phyloP scores from a whole-genome alignment of 148 eudicot genomes.

The Silene latifolia region DNA sequence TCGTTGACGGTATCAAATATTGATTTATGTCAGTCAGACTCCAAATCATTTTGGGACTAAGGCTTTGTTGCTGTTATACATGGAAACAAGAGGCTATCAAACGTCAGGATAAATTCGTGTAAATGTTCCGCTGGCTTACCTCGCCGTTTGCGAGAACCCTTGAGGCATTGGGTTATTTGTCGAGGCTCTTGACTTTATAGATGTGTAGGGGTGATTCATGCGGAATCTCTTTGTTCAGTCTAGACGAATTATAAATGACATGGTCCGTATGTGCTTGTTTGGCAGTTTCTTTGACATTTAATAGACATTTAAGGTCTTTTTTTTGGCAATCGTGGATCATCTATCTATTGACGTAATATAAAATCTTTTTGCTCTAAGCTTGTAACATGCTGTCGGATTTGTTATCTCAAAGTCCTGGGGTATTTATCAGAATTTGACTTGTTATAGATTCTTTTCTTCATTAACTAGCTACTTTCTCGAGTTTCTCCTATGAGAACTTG shows the following conservation, averaged over 20 bases:
- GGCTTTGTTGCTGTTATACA: too few relatives aligned
- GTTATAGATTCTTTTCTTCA: background rate
- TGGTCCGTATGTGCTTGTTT: too few relatives aligned
- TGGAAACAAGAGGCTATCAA: too few relatives aligned
- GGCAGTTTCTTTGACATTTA: background rate
- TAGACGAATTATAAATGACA: too few relatives aligned
- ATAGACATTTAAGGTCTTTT: background rate
- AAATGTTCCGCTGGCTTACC: too few relatives aligned
- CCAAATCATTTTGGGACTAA: too few relatives aligned
- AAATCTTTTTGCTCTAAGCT: background rate
- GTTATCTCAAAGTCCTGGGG: background rate
- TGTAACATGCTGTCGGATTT: background rate
- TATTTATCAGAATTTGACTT: background rate
- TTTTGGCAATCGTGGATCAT: background rate
- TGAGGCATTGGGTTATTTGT: background rate
- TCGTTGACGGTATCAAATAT: too few relatives aligned
- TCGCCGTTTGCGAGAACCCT: too few relatives aligned
- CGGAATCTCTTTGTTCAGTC: too few relatives aligned
- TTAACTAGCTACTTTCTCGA: background rate
- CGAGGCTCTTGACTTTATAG: background rate
- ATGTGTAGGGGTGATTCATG: background rate
- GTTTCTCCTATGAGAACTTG: background rate
- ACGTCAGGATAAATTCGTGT: too few relatives aligned
- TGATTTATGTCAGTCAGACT: too few relatives aligned
- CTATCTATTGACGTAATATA: background rate